Evolutionary conservation across 345 rosid species (phyloP).

Genomic region (Anastatica hierochuntica): DNA sequence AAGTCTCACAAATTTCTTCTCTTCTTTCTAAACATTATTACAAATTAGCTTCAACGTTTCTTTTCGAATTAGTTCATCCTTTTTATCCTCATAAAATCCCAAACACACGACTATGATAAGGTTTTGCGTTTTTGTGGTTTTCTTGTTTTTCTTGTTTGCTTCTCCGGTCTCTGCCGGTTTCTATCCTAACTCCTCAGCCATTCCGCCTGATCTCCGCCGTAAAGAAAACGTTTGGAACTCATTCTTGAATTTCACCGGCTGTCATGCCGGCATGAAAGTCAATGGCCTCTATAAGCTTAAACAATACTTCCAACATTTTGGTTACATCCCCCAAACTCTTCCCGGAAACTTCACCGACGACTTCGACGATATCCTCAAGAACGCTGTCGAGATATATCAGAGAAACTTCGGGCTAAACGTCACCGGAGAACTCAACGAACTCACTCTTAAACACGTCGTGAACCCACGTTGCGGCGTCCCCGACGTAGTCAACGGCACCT

Average conservation of each 20-base stretch:
- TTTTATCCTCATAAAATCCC: conserved; percentile 3
- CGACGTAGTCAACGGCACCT: conserved; percentile 73
- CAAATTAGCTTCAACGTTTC: conserved; percentile 3
- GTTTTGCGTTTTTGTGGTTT: conserved; percentile 7
- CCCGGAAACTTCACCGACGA: conserved; percentile 49
- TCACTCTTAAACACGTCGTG: conserved; percentile 45
- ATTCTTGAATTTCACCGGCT: conserved; percentile 22
- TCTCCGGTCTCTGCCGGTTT: conserved; percentile 21
- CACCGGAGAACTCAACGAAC: conserved; percentile 63
- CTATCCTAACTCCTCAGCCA: conserved; percentile 11
- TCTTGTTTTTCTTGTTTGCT: conserved; percentile 2
- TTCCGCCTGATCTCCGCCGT: conserved; percentile 16
- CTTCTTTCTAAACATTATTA: background rate
- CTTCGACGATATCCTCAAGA: conserved; percentile 49
- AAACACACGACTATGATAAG: background rate
- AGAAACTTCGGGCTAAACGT: conserved; percentile 54
- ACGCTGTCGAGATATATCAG: conserved; percentile 65
- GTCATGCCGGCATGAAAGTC: conserved; percentile 16
- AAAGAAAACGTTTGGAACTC: conserved; percentile 15
- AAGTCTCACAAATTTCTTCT: background rate
- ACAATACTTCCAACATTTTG: conserved; percentile 24
- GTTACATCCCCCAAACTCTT: conserved; percentile 20
- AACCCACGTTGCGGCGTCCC: conserved; percentile 81
- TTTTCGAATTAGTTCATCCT: conserved; percentile 5
- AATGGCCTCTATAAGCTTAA: conserved; percentile 22